Evolutionary conservation across 495 filamentous ascomycete species (phyloP).

Genomic region (Saxophila tyrrhenica): DNA sequence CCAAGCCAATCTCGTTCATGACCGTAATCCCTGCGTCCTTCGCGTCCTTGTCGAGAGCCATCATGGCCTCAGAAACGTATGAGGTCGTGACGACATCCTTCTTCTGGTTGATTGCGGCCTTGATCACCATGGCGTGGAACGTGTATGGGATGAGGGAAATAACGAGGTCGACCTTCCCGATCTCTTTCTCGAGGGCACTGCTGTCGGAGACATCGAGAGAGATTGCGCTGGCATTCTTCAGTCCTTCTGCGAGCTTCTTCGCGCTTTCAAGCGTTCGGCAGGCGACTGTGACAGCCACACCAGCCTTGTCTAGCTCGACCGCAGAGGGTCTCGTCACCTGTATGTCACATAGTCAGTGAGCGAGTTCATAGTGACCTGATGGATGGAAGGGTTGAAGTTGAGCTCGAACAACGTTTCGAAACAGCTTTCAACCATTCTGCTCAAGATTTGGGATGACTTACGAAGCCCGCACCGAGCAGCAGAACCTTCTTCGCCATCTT

Average conservation of each 20-base stretch:
- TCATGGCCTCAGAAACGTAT: slow-evolving; percentile 87
- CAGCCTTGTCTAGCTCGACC: slow-evolving; percentile 17
- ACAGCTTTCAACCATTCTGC: too few relatives aligned
- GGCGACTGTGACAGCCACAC: slow-evolving; percentile 35
- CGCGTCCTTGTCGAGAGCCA: slow-evolving; percentile 67
- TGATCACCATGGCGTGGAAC: slow-evolving; percentile 82
- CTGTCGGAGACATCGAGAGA: slow-evolving; percentile 72
- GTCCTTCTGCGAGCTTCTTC: slow-evolving; percentile 57
- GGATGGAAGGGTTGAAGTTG: too few relatives aligned
- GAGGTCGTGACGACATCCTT: slow-evolving; percentile 95
- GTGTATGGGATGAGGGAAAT: slow-evolving; percentile 76
- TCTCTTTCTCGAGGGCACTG: slow-evolving; percentile 61
- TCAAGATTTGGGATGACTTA: too few relatives aligned
- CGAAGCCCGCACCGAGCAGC: slow-evolving; percentile 23
- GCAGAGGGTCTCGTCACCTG: slow-evolving; percentile 16
- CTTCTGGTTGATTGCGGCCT: slow-evolving; percentile 85
- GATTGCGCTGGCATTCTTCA: slow-evolving; percentile 60
- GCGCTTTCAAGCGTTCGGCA: slow-evolving; percentile 75
- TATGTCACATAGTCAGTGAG: not conserved
- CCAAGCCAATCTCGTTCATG: slow-evolving; percentile 93
- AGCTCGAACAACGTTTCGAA: too few relatives aligned
- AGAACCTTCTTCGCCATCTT: slow-evolving; percentile 21
- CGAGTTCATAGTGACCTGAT: not conserved
- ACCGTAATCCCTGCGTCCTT: slow-evolving; percentile 94
- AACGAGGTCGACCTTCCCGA: slow-evolving; percentile 61